phyloP scores from a whole-genome alignment of 139 green algal genomes.

The Astrephomene gubernaculifera region DNA sequence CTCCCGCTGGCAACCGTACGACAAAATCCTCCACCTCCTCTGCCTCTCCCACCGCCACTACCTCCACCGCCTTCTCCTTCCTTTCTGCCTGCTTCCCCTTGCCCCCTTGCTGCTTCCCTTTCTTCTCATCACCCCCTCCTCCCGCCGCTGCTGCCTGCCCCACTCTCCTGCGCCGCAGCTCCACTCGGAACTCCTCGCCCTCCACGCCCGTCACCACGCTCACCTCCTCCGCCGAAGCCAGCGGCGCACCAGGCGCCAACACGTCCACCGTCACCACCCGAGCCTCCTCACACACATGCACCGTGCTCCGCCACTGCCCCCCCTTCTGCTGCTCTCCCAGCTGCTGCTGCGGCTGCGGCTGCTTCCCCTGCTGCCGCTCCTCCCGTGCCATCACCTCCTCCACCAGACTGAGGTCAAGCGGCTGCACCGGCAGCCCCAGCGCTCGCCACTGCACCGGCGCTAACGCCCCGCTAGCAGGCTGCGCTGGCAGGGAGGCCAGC shows the following conservation, averaged over 20 bases:
- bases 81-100: too few relatives aligned
- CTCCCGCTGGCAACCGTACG: conserved; percentile 19
- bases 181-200: not conserved
- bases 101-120: too few relatives aligned
- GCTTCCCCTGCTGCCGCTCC: not conserved
- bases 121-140: not conserved
- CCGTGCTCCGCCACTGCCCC: conserved; percentile 1
- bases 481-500: not conserved
- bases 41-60: not conserved
- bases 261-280: conserved; percentile 9
- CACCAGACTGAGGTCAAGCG: not conserved
- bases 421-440: not conserved
- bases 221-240: not conserved
- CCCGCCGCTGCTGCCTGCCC: not conserved
- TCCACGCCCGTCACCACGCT: not conserved
- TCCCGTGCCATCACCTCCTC: not conserved
- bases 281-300: not conserved
- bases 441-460: not conserved
- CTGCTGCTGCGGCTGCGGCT: conserved; percentile 3
- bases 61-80: too few relatives aligned
- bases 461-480: not conserved
- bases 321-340: not conserved
- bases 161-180: not conserved
- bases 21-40: not conserved
- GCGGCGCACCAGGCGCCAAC: conserved; percentile 7